A percentile compares a stretch with the other conserved stretches of the same genome.
Evolutionary conservation across 192 early-diverging fungal genomes (phyloP).

Genomic region (Piromyces finnis): DNA sequence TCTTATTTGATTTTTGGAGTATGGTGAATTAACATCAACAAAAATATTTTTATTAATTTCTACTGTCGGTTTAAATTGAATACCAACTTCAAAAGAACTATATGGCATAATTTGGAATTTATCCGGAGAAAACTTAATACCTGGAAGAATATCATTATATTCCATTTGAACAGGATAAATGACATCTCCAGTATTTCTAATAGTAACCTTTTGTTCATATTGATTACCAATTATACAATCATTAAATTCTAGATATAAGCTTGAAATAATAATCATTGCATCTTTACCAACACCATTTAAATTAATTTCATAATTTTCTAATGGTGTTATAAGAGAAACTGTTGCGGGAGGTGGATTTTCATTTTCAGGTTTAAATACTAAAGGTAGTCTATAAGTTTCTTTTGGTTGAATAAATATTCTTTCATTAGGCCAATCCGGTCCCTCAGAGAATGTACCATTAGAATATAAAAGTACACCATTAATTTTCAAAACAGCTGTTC

Average conservation of each 20-base stretch:
- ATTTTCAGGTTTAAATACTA: conserved; percentile 45
- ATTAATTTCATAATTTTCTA: conserved; percentile 38
- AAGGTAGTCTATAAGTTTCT: conserved; percentile 27
- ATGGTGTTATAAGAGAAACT: conserved; percentile 25
- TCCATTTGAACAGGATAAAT: conserved; percentile 44
- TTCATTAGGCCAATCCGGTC: conserved; percentile 11
- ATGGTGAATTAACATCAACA: conserved; percentile 41
- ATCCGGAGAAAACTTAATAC: conserved; percentile 27
- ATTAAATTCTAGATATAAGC: conserved; percentile 29
- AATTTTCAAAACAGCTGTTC: conserved; percentile 40
- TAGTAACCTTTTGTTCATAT: conserved; percentile 38
- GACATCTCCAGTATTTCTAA: conserved; percentile 49
- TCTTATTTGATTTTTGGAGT: conserved; percentile 33
- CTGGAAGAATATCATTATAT: conserved; percentile 30
- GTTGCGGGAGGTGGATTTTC: conserved; percentile 31
- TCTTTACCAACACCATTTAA: conserved; percentile 39
- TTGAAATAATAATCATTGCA: conserved; percentile 44
- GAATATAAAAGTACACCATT: conserved; percentile 28
- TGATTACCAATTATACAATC: conserved; percentile 47
- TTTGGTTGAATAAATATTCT: conserved; percentile 31
- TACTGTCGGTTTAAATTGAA: conserved; percentile 26
- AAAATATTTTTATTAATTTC: conserved; percentile 30
- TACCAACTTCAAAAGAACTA: conserved; percentile 21
- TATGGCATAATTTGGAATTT: conserved; percentile 32
- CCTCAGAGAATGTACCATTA: conserved; percentile 41